Conservation (phyloP, 2,329 filamentous ascomycete genomes). For the Xylaria hypoxylon region DNA sequence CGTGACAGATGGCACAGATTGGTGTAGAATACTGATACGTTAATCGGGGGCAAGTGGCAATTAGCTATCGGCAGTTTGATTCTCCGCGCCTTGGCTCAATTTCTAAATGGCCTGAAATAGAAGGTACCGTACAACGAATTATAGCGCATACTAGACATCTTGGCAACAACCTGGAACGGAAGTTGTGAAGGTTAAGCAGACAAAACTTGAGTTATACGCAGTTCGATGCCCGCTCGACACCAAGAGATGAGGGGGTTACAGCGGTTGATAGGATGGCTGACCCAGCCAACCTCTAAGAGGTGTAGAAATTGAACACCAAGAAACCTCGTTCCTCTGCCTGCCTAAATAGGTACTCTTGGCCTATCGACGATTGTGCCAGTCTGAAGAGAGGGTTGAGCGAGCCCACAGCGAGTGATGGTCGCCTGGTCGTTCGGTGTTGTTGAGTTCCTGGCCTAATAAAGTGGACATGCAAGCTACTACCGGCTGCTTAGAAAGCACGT, state of each 20-base stretch:
- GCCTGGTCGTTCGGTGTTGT: slow-evolving; percentile 22
- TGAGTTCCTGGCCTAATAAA: slow-evolving; percentile 21
- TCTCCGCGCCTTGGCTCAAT: slow-evolving; percentile 16
- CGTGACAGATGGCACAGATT: no score
- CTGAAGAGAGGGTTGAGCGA: slow-evolving; percentile 22
- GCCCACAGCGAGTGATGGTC: slow-evolving; percentile 15
- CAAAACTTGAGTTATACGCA: slow-evolving; percentile 20
- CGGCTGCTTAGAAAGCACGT: slow-evolving; percentile 20
- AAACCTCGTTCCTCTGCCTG: slow-evolving; percentile 29
- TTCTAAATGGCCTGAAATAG: slow-evolving; percentile 25
- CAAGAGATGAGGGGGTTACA: slow-evolving; percentile 30
- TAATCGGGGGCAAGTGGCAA: no score
- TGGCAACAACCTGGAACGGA: slow-evolving; percentile 33
- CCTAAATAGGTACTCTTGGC: slow-evolving; percentile 34
- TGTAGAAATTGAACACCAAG: slow-evolving; percentile 32
- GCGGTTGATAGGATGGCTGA: slow-evolving; percentile 21
- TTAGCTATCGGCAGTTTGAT: no score
- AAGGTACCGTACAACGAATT: slow-evolving; percentile 29
- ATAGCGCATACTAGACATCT: slow-evolving; percentile 30
- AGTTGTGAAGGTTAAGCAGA: slow-evolving; percentile 26
- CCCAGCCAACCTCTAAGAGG: slow-evolving; percentile 21
- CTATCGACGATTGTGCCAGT: slow-evolving; percentile 30
- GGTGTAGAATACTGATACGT: no score
- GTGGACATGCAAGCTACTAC: slow-evolving; percentile 20
- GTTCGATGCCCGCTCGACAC: slow-evolving; percentile 16